Evolutionary conservation across 345 rosid genomes (phyloP).

Genomic region (Citrus unshiu): DNA sequence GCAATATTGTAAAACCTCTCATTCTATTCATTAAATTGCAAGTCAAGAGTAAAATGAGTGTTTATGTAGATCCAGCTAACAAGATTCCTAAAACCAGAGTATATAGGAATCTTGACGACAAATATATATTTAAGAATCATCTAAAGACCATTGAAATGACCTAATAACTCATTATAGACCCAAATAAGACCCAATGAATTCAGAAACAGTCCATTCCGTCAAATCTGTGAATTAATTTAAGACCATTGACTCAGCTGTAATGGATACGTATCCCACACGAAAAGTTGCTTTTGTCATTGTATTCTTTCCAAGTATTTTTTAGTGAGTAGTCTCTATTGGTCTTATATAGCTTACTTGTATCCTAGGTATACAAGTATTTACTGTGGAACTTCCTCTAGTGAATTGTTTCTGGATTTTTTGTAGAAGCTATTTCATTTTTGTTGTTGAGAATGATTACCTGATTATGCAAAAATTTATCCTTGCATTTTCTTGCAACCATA

Average conservation of each 20-base stretch:
- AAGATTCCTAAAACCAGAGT: background rate
- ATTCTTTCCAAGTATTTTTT: background rate
- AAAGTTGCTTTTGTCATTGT: background rate
- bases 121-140: background rate
- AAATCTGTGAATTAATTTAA: background rate
- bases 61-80: background rate
- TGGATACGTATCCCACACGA: background rate
- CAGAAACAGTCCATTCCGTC: background rate
- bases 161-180: background rate
- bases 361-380: background rate
- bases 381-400: background rate
- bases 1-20: background rate
- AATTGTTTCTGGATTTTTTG: background rate
- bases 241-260: background rate
- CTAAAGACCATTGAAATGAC: background rate
- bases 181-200: background rate
- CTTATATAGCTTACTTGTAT: background rate
- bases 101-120: background rate
- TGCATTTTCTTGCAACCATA: background rate
- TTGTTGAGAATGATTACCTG: background rate
- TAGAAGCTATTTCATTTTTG: background rate
- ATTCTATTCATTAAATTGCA: background rate
- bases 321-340: background rate
- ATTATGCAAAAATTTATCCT: background rate
- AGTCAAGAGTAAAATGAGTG: background rate